Base-by-base conservation (phyloP, 495 filamentous ascomycete genomes). In the Annulohypoxylon maeteangense region DNA sequence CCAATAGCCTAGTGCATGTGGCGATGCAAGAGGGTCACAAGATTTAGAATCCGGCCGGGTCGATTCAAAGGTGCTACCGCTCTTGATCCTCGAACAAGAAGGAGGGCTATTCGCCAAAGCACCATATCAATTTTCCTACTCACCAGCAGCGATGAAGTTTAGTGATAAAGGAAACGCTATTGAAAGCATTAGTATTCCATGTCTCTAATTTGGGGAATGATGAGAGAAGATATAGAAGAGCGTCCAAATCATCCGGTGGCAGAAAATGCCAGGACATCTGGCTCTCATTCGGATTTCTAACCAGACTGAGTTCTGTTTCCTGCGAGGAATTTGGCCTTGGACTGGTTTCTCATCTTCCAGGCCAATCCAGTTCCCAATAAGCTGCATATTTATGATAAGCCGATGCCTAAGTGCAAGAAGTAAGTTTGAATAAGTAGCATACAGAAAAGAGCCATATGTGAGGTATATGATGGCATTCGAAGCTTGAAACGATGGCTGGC, bases 101-200 rank as follows among this genome's bases (percentile, higher is more conserved):
- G 38, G 34, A 38, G 27, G 53, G 29, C 27, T 20, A 55, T 75
- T 63, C 42, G 75, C 62, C 51, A 25, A 50, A 65, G 56, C 63
- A 44, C 63, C 63, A 61, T 16, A 54, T 32, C 38, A 58, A 50
- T 65, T 44, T 67, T 64, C 65, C 77, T 82, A 93, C 91, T 92
- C 87, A 93, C 91, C 91, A 77, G 90, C 91, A 73, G 91, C 91
- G 75, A 93, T 91, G 81, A 93, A 93, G 78, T 93, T 93, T 65
- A 93, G 82, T 63, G 91, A 90, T 77, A 93, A 82, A 40, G 91
- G 91, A 48, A 91, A 79, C 64, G 88, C 91, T 93, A 53, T 25
- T 53, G 20, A 65, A 29, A 3, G 23, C 31, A 77, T 80, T 65
- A 78, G 77, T 40, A 53, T 20, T 16, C 20, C 20, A 44, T 18